phyloP scores from a whole-genome alignment of 352 stramenopile genomes.

The Phytophthora aleatoria region DNA sequence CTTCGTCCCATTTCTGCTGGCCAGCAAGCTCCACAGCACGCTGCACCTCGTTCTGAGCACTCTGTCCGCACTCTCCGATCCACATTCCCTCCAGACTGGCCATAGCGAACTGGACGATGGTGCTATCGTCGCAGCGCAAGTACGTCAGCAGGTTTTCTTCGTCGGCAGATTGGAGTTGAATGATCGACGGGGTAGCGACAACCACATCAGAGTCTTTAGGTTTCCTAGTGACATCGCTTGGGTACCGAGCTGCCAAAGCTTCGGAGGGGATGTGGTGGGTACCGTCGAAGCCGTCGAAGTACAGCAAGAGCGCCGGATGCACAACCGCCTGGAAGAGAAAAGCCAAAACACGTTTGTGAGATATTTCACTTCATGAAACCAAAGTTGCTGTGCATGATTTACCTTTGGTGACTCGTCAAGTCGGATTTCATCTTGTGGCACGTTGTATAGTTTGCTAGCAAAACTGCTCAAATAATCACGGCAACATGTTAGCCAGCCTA shows the following conservation, averaged over 20 bases:
- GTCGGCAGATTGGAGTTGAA: conserved; percentile 71
- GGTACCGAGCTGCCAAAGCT: conserved; percentile 64
- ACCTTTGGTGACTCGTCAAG: conserved; percentile 51
- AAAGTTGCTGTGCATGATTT: not conserved
- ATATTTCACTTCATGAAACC: not conserved
- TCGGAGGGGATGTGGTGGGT: conserved; percentile 66
- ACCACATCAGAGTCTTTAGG: conserved; percentile 1
- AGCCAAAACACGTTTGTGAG: not conserved
- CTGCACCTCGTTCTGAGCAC: conserved; percentile 46
- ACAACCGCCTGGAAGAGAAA: conserved; percentile 46
- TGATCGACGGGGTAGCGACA: conserved; percentile 57
- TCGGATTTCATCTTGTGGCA: conserved; percentile 62
- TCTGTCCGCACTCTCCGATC: conserved; percentile 58
- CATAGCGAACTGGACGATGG: conserved; percentile 74
- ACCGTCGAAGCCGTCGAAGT: conserved; percentile 77
- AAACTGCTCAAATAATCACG: conserved; percentile 34
- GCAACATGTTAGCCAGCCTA: not conserved
- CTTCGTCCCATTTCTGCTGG: conserved; percentile 41
- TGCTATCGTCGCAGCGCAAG: conserved; percentile 67
- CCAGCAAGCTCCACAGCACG: conserved; percentile 45
- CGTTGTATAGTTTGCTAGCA: conserved; percentile 54
- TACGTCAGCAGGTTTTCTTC: conserved; percentile 71
- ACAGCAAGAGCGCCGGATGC: conserved; percentile 70
- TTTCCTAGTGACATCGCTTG: conserved; percentile 45
- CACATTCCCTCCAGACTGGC: conserved; percentile 76